Evolutionary conservation across 2,329 filamentous ascomycete species (phyloP).

Genomic region (Ophiobolus disseminans): DNA sequence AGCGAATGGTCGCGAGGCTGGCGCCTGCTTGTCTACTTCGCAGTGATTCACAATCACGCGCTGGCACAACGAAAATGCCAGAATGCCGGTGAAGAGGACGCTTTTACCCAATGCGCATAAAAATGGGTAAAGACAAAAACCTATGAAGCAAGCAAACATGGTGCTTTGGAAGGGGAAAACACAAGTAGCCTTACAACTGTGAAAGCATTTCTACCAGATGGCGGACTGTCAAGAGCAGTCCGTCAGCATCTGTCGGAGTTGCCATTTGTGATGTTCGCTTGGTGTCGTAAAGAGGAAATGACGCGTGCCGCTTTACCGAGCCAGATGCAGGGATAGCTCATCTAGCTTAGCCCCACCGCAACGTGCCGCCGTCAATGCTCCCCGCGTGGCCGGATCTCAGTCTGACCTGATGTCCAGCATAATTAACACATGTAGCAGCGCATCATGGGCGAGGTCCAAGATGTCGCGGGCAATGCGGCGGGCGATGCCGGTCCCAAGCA

Average conservation of each 20-base stretch:
- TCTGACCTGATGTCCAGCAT: conserved; percentile 10
- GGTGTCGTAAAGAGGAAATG: neutral
- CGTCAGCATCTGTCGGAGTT: no score
- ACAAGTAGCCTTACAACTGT: no score
- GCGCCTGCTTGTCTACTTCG: neutral
- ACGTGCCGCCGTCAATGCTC: conserved; percentile 14
- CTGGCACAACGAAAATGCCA: no score
- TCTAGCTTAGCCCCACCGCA: neutral
- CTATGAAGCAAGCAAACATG: no score
- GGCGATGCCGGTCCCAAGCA: conserved; percentile 1
- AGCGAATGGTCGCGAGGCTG: conserved; percentile 1
- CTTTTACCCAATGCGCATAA: no score
- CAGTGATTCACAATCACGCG: no score
- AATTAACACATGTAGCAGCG: conserved; percentile 6
- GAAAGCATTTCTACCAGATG: no score
- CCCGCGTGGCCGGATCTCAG: conserved; percentile 4
- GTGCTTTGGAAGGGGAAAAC: no score
- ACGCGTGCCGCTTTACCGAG: conserved; percentile 1
- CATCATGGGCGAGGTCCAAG: conserved; percentile 15
- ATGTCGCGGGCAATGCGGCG: conserved; percentile 10
- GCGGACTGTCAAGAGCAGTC: no score
- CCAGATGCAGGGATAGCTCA: neutral
- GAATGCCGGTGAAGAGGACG: no score
- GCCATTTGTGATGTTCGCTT: neutral
- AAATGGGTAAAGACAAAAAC: no score